Percentiles rank a stretch among this genome's conserved stretches.
phyloP scores from a whole-genome alignment of 768 basidiomycete species.

The Lentinula aciculospora region DNA sequence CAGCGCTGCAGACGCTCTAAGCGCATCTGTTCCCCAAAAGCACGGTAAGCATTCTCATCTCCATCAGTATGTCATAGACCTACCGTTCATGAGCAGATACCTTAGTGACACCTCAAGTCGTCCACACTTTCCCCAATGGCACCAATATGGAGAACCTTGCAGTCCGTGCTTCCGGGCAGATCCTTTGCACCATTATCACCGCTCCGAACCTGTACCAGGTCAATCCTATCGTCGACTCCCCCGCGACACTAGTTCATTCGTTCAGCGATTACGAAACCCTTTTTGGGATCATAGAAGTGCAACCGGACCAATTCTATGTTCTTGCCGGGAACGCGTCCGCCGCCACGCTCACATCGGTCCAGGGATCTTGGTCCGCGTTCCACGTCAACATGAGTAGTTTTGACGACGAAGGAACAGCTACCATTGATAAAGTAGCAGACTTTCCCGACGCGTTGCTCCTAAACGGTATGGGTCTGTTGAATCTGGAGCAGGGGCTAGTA shows the following conservation, averaged over 20 bases:
- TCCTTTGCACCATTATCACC: background rate
- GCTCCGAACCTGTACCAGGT: background rate
- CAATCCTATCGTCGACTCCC: background rate
- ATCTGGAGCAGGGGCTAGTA: background rate
- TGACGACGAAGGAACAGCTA: background rate
- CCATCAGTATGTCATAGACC: background rate
- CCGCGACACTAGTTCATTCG: background rate
- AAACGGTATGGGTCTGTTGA: background rate
- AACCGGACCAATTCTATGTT: conserved; percentile 3
- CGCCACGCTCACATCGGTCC: background rate
- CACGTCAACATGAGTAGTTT: background rate
- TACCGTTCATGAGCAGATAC: background rate
- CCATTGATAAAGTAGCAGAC: background rate
- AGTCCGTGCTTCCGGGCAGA: background rate
- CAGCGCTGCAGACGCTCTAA: background rate
- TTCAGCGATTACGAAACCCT: background rate
- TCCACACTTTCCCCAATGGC: conserved; percentile 2
- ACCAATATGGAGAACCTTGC: conserved; percentile 1
- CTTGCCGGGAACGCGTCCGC: background rate
- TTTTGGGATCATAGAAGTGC: background rate
- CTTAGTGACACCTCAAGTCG: background rate
- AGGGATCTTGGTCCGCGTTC: background rate
- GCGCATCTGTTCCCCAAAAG: background rate
- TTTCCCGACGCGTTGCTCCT: background rate
- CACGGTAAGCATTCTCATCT: background rate